These are phyloP conservation scores for Talaromyces sp. DNA, from an alignment of 2,329 filamentous ascomycete species.

Conservation along the genomic window DNA sequence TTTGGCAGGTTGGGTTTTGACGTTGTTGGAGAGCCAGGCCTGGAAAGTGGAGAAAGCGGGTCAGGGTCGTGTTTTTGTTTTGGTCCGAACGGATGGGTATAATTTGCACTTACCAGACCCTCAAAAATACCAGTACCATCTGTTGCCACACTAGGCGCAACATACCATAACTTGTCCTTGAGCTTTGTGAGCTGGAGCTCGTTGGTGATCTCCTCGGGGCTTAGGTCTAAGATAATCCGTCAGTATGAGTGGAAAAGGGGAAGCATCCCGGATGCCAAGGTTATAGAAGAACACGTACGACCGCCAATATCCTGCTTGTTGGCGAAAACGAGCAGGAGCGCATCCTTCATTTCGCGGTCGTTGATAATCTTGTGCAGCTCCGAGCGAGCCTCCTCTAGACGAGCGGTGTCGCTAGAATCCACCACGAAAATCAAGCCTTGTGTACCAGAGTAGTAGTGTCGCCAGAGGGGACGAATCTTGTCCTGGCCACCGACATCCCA, in stretches of 20 bases:
- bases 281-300: constrained; percentile 53
- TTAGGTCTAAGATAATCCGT: constrained; percentile 63
- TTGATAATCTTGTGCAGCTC: constrained; percentile 97
- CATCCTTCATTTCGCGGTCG: constrained; percentile 97
- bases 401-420: constrained; percentile 87
- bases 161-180: constrained; percentile 83
- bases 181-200: constrained; percentile 74
- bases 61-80: constrained; percentile 15
- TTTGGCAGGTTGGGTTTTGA: constrained; percentile 61
- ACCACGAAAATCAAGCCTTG: constrained; percentile 99
- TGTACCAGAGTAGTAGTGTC: constrained; percentile 95
- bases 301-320: constrained; percentile 97
- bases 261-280: not conserved
- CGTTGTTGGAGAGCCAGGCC: constrained; percentile 81
- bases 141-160: constrained; percentile 80
- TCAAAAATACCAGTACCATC: constrained; percentile 80
- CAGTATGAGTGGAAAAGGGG: constrained; percentile 12
- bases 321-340: constrained; percentile 89
- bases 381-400: constrained; percentile 89
- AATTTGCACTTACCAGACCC: constrained; percentile 62
- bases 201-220: constrained; percentile 76
- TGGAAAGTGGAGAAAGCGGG: constrained; percentile 30
- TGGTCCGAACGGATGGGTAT: constrained; percentile 1
- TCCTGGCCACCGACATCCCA: constrained; percentile 99
- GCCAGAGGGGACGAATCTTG: constrained; percentile 96